Percentiles rank a stretch among this genome's conserved stretches.
Evolutionary conservation across 495 filamentous ascomycete genomes (phyloP).

Genomic region (Rhypophila decipiens): DNA sequence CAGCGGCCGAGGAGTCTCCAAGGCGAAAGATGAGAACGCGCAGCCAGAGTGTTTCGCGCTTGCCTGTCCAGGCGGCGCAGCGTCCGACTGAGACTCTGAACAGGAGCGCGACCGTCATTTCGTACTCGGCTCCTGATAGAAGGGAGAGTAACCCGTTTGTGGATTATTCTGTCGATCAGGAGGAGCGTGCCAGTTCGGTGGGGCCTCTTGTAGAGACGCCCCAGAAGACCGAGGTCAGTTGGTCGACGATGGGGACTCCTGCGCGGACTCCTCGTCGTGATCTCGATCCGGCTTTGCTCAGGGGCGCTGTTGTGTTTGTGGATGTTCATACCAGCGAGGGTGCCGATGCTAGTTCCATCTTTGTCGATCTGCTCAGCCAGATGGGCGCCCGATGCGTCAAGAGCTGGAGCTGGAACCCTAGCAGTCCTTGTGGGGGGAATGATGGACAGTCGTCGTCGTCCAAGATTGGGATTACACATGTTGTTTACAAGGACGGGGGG

Average conservation of each 20-base stretch:
- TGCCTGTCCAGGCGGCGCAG: conserved; percentile 29
- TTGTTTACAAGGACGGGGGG: conserved; percentile 91
- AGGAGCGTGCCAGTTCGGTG: conserved; percentile 11
- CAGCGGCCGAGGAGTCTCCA: conserved; percentile 57
- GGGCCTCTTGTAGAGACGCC: conserved; percentile 29
- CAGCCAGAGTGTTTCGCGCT: conserved; percentile 50
- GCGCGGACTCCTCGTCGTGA: conserved; percentile 48
- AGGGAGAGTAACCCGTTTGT: conserved; percentile 7
- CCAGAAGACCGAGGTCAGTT: conserved; percentile 31
- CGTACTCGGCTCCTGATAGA: conserved; percentile 38
- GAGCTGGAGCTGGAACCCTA: conserved; percentile 79
- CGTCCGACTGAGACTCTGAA: conserved; percentile 24
- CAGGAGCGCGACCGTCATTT: conserved; percentile 37
- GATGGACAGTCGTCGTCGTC: conserved; percentile 30
- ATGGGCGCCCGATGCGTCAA: conserved; percentile 85
- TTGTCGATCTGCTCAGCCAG: conserved; percentile 70
- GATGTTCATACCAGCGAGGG: conserved; percentile 91
- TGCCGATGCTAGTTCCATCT: conserved; percentile 76
- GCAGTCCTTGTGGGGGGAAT: conserved; percentile 20
- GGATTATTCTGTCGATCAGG: conserved; percentile 5
- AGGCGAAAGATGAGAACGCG: conserved; percentile 39
- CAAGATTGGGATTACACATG: conserved; percentile 84
- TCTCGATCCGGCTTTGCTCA: conserved; percentile 46
- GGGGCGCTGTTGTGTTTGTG: conserved; percentile 77
- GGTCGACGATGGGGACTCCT: conserved; percentile 49